Evolutionary conservation across 2,329 filamentous ascomycete species (phyloP), one percentile per base, ranked within the genome.

Genomic region (Trichoderma sp.): DNA sequence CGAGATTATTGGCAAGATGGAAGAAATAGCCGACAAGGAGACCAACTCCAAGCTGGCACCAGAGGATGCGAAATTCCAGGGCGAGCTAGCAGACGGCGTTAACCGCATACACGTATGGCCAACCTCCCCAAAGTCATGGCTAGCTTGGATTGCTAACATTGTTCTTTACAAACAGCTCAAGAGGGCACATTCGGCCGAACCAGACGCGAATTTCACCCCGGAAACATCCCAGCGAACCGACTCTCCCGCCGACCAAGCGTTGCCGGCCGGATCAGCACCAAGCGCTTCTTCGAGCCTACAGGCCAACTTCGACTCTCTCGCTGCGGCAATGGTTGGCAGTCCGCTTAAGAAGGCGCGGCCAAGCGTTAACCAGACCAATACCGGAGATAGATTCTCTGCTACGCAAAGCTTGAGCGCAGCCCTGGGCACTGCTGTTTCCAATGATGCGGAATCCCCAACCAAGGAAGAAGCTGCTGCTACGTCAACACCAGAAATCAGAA

Each of bases 41-140:
- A 80, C 83, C 64, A 85, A 86, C 19, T 80, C 82, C 58, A 84
- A 87, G 73, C 79, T 92, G 39, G 88, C 84, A 7, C 87, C 89
- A 2, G 92, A 94, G 71, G 92, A 94, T 75, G 88, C 87, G 63
- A 86, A 87, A 72, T 88, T 88, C 72, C 87, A 90, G 65, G 90
- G 90, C 59, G 92, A 94, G 78, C 83, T 95, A 65, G 90, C 90
- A 50, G 92, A 94, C 70, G 91, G 92, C 57, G 91, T 95, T 60
- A 87, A 92, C 73, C 90, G 92, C 72, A 94, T 95, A 78, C 91
- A 89, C 79, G 92, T 93, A 84, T 75, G 87, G 78, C 52, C 17
- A 32, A 25, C 45, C 5, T 13, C 8, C 27, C 7, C 19, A 7
- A n/a, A 1, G 22, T 12, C 19, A 25, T 13, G 4, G 32, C 64